A percentile compares a stretch with the other conserved stretches of the same genome.
These are phyloP conservation scores for Nannizziopsis barbatae DNA, from an alignment of 2,329 filamentous ascomycete genomes.

Conservation along the genomic window DNA sequence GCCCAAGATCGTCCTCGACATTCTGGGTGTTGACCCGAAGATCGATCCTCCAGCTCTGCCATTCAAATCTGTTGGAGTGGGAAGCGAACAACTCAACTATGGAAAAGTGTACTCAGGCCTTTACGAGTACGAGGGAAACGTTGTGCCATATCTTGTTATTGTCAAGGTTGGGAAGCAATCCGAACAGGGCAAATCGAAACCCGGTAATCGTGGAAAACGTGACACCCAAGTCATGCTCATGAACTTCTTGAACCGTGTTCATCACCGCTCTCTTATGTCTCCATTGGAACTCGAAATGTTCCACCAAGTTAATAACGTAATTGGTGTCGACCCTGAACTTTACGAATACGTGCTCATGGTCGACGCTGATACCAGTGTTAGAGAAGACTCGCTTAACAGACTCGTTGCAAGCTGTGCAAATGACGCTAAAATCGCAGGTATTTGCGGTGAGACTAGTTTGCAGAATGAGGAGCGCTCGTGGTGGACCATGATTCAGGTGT, in stretches of 20 bases:
- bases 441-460: constrained; percentile 91
- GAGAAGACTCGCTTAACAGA: constrained; percentile 82
- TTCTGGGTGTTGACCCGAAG: constrained; percentile 92
- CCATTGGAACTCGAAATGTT: constrained; percentile 96
- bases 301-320: constrained; percentile 98
- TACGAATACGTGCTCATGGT: constrained; percentile 98
- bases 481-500: constrained; percentile 99
- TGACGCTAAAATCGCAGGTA: constrained; percentile 90
- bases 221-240: constrained; percentile 93
- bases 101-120: constrained; percentile 97
- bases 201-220: constrained; percentile 95
- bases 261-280: constrained; percentile 87
- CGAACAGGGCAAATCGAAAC: constrained; percentile 80
- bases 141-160: constrained; percentile 89
- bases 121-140: constrained; percentile 94
- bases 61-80: constrained; percentile 83
- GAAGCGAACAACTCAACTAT: constrained; percentile 90
- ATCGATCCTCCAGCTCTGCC: constrained; percentile 87
- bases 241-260: constrained; percentile 96
- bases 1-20: constrained; percentile 93
- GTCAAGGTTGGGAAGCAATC: constrained; percentile 97
- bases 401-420: constrained; percentile 87
- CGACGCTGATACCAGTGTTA: constrained; percentile 90
- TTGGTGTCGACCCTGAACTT: constrained; percentile 90
- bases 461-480: constrained; percentile 91